A percentile compares a stretch with the other conserved stretches of the same genome.
These are phyloP conservation scores for Sorghum bicolor DNA, from an alignment of 176 grass and related monocot genomes.

Conservation along the genomic window Sorghum_bicolor_NCBIv3 NC_012871.2:63961501-63962000, in stretches of 20 bases:
- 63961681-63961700: conserved; percentile 68
- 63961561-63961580: conserved; percentile 67
- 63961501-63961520: conserved; percentile 75
- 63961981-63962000: conserved; percentile 56
- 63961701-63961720: conserved; percentile 30
- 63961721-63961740: conserved; percentile 68
- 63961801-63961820: conserved; percentile 76
- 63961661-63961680: conserved; percentile 39
- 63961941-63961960: conserved; percentile 45
- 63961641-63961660: conserved; percentile 54
- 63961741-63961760: conserved; percentile 75
- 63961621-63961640: conserved; percentile 73
- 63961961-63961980: conserved; percentile 61
- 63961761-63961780: conserved; percentile 80
- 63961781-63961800: conserved; percentile 78
- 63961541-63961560: conserved; percentile 79
- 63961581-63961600: conserved; percentile 82
- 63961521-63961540: conserved; percentile 92
- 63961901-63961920: conserved; percentile 56
- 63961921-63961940: conserved; percentile 50
- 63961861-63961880: conserved; percentile 47
- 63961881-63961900: conserved; percentile 87
- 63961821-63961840: conserved; percentile 93
- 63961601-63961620: conserved; percentile 93
- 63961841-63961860: conserved; percentile 55